These are phyloP conservation scores for Picochlorum sp. DNA, from an alignment of 139 green algal species.

Conservation along the genomic window DNA sequence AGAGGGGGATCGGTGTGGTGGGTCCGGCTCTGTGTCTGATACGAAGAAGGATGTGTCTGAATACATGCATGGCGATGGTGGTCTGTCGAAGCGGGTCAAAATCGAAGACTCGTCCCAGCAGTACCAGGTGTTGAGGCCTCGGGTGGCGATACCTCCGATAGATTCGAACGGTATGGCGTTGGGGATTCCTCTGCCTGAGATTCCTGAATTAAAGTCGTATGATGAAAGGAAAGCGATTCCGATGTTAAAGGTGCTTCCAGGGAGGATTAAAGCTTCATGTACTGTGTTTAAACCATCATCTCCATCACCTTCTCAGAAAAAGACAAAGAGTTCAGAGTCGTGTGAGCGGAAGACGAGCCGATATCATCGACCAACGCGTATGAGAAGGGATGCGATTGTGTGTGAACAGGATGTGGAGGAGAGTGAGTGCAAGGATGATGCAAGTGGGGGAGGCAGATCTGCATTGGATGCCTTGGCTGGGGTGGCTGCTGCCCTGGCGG, in stretches of 20 bases:
- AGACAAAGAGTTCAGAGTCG: not conserved
- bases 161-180: constrained; percentile 6
- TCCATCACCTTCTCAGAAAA: not conserved
- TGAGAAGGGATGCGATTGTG: not conserved
- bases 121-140: not conserved
- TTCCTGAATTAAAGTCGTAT: not conserved
- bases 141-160: not conserved
- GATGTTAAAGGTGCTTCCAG: constrained; percentile 8
- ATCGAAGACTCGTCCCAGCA: not conserved
- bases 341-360: not conserved
- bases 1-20: not conserved
- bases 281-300: constrained; percentile 3
- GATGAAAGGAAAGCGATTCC: not conserved
- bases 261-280: not conserved
- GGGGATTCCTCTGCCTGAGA: constrained; percentile 1
- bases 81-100: not conserved
- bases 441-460: not conserved
- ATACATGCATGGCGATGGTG: not conserved
- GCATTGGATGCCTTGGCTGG: constrained; percentile 7
- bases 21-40: too few species aligned
- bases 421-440: not conserved
- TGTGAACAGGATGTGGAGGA: not conserved
- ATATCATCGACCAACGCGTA: not conserved
- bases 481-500: constrained; percentile 10
- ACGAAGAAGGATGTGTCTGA: not conserved